A percentile compares a stretch with the other conserved stretches of the same genome.
Evolutionary conservation across 2,329 filamentous ascomycete genomes (phyloP).

Genomic region (Nothophoma quercina): DNA sequence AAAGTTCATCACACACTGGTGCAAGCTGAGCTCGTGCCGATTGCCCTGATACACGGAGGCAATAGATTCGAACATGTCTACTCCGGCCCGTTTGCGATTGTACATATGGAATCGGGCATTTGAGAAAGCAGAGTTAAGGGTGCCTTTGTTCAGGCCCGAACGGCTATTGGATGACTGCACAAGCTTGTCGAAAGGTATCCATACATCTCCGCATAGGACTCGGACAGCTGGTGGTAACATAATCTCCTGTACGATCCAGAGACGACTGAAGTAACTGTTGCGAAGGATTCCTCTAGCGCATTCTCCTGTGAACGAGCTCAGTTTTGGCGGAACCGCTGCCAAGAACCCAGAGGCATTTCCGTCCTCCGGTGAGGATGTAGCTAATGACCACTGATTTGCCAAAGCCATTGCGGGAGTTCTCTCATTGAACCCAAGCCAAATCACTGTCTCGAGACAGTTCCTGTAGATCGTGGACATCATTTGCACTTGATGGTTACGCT

Average conservation of each 20-base stretch:
- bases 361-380: neutral
- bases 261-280: neutral
- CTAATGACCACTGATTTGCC: neutral
- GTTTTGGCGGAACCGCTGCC: too few relatives aligned
- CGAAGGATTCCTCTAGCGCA: too few relatives aligned
- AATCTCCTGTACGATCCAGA: neutral
- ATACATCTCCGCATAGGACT: neutral
- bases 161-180: neutral
- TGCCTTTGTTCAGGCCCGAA: neutral
- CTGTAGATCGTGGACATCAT: neutral
- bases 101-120: too few relatives aligned
- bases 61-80: too few relatives aligned
- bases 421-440: neutral
- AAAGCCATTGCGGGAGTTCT: too few relatives aligned
- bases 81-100: too few relatives aligned
- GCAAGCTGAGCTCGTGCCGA: too few relatives aligned
- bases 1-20: neutral
- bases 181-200: neutral
- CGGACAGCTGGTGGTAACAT: neutral
- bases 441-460: neutral
- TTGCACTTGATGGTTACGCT: neutral
- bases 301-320: too few relatives aligned
- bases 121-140: neutral
- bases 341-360: neutral
- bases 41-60: too few relatives aligned